phyloP scores from a whole-genome alignment of 73 alveolate species.

The Paramecium caudatum region DNA sequence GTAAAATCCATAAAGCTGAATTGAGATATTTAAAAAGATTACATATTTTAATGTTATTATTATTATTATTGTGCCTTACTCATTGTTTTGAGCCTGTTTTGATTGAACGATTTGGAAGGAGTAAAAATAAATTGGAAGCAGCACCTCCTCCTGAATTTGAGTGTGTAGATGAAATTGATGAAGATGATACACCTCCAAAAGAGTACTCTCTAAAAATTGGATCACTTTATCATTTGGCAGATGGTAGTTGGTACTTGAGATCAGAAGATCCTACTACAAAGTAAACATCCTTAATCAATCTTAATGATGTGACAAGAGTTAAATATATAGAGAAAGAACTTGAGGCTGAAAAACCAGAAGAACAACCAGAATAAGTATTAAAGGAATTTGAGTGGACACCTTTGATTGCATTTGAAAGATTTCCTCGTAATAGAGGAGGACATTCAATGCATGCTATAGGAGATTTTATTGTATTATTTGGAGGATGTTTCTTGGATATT shows the following conservation, averaged over 20 bases:
- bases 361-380: conserved; percentile 6
- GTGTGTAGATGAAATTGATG: conserved; percentile 19
- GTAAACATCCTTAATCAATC: neutral
- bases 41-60: conserved; percentile 21
- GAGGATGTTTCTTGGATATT: conserved; percentile 73
- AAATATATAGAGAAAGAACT: conserved; percentile 4
- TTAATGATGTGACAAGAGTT: conserved; percentile 14
- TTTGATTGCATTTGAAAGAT: conserved; percentile 52
- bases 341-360: conserved; percentile 13
- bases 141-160: conserved; percentile 59
- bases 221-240: conserved; percentile 23
- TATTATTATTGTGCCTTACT: conserved; percentile 18
- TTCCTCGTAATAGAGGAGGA: conserved; percentile 75
- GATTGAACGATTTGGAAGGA: conserved; percentile 26
- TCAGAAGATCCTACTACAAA: conserved; percentile 2
- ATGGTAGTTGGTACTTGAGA: conserved; percentile 58
- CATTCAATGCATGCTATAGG: conserved; percentile 72
- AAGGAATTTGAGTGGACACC: conserved; percentile 72
- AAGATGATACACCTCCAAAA: conserved; percentile 28
- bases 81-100: conserved; percentile 24
- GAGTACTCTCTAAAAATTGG: conserved; percentile 42
- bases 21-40: neutral
- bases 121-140: neutral
- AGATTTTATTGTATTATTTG: conserved; percentile 65
- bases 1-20: neutral